Evolutionary conservation across 176 grass and related monocot species (phyloP), one percentile per base, ranked within the genome.

Genomic region (bread wheat (Triticum aestivum)): DNA sequence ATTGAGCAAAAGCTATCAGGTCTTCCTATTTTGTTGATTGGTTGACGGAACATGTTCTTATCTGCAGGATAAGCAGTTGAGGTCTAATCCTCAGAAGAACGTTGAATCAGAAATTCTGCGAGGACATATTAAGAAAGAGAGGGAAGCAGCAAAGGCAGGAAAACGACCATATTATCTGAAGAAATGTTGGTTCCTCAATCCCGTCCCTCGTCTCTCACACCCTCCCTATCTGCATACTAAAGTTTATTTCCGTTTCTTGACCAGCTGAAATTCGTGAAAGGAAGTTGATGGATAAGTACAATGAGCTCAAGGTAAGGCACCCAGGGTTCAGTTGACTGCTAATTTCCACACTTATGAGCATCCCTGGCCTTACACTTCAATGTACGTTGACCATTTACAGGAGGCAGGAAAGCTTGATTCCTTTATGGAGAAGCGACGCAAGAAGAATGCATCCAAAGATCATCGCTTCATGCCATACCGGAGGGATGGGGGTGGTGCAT

Each of bases 401-500:
- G 93, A 91, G 4, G 72, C 76, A 24, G 97, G 97, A 82, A 98
- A 96, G 83, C 83, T 98, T 39, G 93, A 98, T 72, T 74, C 89
- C 21, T 98, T 86, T 56, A 98, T 96, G 56, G 96, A 98, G 63
- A 98, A 89, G 81, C 92, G 81, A 71, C 66, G 91, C 38, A 95
- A 54, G 86, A 98, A 87, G 79, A 98, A 96, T 51, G 92, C 97
- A 62, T 98, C 94, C 20, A 98, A 98, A 84, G 97, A 98, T 94
- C 97, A 94, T 72, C 92, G 94, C 13, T 94, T 85, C 84, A 94
- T 98, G 96, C 93, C 97, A 6, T 98, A 98, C 70, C n/a, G 88
- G 38, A 88, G 93, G 69, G 78, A 86, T 26, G 89, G 64, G 6
- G 62, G 83, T 74, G 89, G 74, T 69, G 78, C 79, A 69, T 72